Evolutionary conservation across 805 yeast species (phyloP), one percentile per base, ranked within the genome.

Genomic region (Saccharomycopsis sp.): DNA sequence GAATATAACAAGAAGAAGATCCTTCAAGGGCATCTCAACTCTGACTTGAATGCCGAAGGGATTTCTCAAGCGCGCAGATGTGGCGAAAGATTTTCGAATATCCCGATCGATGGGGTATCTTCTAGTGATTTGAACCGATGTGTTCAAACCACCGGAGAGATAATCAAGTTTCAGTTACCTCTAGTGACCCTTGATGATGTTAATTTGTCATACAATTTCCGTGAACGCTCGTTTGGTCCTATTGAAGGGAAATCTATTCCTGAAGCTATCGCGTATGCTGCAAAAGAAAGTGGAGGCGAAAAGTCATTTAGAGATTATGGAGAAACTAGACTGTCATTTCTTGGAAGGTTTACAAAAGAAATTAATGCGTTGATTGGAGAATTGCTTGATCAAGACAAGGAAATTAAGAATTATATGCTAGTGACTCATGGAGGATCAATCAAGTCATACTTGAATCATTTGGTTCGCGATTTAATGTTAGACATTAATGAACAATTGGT

Each of bases 391-490:
- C 60, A 60, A 20, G 57, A 31, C 14, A n/a, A 16, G 4, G 22
- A 28, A 4, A 16, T n/a, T 19, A 62, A 61, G 40, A 84, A 83
- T 53, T 70, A 82, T 2, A 65, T 79, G 11, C 48, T 85, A 17
- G 75, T 86, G 45, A 76, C 87, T 11, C 95, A 86, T 59, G 95
- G 95, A 17, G 95, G 95, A 6, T 82, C 83, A 1, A 79, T 86
- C 14, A 73, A 85, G 38, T 72, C 77, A 23, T 69, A 80, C 29
- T 57, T 75, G 32, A 72, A 72, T 48, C 68, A 78, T 57, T 62
- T 82, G 35, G 19, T 53, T 56, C 50, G 50, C 2, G 65, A 76
- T 41, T 62, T 60, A 3, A 60, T 63, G 3, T 65, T 63, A 1
- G 61, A 75, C 41, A 32, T 37, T 16, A 48, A 37, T 28, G 38